A percentile compares a stretch with the other conserved stretches of the same genome.
phyloP scores from a whole-genome alignment of 2,329 filamentous ascomycete species.

The Tolypocladium paradoxum region DNA sequence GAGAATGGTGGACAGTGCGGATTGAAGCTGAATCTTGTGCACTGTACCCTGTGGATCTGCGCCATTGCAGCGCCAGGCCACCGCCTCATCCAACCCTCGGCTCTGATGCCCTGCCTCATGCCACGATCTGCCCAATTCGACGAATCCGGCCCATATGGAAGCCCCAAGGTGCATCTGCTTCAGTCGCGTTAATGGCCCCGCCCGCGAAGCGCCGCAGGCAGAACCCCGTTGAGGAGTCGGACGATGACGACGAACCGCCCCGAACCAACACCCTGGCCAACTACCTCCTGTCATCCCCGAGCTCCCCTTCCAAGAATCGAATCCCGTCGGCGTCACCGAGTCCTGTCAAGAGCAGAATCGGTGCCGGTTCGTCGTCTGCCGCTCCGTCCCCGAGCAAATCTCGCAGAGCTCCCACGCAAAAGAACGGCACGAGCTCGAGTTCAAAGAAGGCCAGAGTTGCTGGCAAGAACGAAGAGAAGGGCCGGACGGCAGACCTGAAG shows the following conservation, averaged over 20 bases:
- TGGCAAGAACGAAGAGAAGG: conserved; percentile 35
- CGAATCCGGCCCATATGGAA: conserved; percentile 10
- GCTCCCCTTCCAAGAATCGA: conserved; percentile 22
- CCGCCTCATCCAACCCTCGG: background rate
- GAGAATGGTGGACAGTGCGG: background rate
- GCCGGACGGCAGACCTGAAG: conserved; percentile 44
- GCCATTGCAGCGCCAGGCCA: conserved; percentile 4
- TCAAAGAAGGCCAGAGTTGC: conserved; percentile 28
- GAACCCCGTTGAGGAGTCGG: conserved; percentile 39
- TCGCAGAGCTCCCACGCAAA: conserved; percentile 16
- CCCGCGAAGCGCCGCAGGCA: conserved; percentile 48
- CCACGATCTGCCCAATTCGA: background rate
- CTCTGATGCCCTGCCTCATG: background rate
- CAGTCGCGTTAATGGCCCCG: conserved; percentile 39
- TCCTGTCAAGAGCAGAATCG: conserved; percentile 22
- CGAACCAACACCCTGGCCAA: conserved; percentile 38
- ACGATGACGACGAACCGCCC: conserved; percentile 36
- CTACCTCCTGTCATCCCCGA: conserved; percentile 44
- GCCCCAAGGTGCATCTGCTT: conserved; percentile 14
- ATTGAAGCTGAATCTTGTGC: background rate
- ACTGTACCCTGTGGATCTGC: background rate
- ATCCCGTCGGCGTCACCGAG: conserved; percentile 28
- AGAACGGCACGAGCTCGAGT: conserved; percentile 20
- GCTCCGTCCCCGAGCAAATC: conserved; percentile 11
- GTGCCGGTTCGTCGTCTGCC: conserved; percentile 3